These are phyloP conservation scores for Polymyxa betae DNA, from an alignment of 208 protist genomes.

Conservation along the genomic window DNA sequence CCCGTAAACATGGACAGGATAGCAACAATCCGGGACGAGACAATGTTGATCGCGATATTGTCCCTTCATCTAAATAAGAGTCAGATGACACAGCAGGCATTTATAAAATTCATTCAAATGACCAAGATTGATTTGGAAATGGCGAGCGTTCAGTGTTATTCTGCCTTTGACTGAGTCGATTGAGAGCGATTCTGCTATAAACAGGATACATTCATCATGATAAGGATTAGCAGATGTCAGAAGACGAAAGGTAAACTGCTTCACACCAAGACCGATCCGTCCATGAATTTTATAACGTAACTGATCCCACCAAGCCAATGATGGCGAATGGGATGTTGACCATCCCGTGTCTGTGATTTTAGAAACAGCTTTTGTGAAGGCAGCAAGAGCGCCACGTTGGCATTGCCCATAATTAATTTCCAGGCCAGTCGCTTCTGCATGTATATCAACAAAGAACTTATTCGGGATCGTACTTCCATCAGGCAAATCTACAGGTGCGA, in stretches of 20 bases:
- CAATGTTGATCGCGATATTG: background rate
- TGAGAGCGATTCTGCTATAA: background rate
- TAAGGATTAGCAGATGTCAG: constrained; percentile 19
- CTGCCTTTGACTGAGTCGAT: background rate
- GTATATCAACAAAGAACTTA: background rate
- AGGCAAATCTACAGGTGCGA: constrained; percentile 12
- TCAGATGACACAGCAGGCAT: background rate
- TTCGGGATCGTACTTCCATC: background rate
- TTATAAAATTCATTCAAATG: background rate
- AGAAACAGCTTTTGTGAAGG: background rate
- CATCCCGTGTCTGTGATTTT: background rate
- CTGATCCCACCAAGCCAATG: constrained; percentile 28
- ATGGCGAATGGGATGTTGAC: background rate
- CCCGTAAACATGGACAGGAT: background rate
- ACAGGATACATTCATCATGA: constrained; percentile 15
- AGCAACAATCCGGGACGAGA: constrained; percentile 25
- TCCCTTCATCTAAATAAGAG: background rate
- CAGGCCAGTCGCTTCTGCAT: background rate
- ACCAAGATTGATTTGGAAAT: constrained; percentile 21
- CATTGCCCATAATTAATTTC: constrained; percentile 37
- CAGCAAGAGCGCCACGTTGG: background rate
- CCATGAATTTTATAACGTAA: constrained; percentile 46
- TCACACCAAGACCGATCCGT: background rate
- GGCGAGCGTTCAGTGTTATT: background rate
- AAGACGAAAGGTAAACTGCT: background rate